phyloP scores from a whole-genome alignment of 2,329 filamentous ascomycete genomes.

The Fonsecaea erecta region DNA sequence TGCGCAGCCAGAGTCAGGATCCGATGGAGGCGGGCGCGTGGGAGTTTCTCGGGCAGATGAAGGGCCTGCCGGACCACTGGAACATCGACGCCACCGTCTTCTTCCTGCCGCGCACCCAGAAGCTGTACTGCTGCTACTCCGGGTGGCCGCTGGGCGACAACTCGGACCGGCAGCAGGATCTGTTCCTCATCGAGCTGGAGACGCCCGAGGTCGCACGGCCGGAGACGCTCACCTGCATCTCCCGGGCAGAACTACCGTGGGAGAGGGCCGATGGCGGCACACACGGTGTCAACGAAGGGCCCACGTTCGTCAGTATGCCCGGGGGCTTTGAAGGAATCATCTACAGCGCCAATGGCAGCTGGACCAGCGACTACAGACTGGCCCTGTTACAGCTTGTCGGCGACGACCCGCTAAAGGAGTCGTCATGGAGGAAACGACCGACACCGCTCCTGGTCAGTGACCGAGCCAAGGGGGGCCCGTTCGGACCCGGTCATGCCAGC shows the following conservation, averaged over 20 bases:
- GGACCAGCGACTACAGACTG: constrained; percentile 37
- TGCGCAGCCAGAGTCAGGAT: constrained; percentile 27
- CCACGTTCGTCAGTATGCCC: constrained; percentile 32
- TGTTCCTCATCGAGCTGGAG: constrained; percentile 33
- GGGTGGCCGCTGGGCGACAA: constrained; percentile 36
- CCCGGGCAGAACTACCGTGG: constrained; percentile 32
- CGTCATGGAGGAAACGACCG: constrained; percentile 33
- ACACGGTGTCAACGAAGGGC: constrained; percentile 37
- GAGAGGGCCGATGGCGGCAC: constrained; percentile 34
- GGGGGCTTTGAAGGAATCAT: constrained; percentile 36
- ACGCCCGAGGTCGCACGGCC: constrained; percentile 27
- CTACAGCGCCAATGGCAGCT: constrained; percentile 37
- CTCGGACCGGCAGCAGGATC: constrained; percentile 36
- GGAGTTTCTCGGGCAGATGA: constrained; percentile 34
- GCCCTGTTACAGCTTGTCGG: constrained; percentile 30
- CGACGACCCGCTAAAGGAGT: constrained; percentile 23
- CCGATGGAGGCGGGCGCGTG: constrained; percentile 33
- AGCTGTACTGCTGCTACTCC: constrained; percentile 35
- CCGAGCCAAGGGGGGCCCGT: constrained; percentile 30
- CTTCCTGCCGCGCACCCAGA: background rate
- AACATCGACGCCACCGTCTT: constrained; percentile 38
- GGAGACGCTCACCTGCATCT: constrained; percentile 26
- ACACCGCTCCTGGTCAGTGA: constrained; percentile 33
- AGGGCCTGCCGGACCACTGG: constrained; percentile 37
- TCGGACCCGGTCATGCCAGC: constrained; percentile 37